Conservation (phyloP, 2,329 filamentous ascomycete genomes). For the Neofusicoccum sp. region DNA sequence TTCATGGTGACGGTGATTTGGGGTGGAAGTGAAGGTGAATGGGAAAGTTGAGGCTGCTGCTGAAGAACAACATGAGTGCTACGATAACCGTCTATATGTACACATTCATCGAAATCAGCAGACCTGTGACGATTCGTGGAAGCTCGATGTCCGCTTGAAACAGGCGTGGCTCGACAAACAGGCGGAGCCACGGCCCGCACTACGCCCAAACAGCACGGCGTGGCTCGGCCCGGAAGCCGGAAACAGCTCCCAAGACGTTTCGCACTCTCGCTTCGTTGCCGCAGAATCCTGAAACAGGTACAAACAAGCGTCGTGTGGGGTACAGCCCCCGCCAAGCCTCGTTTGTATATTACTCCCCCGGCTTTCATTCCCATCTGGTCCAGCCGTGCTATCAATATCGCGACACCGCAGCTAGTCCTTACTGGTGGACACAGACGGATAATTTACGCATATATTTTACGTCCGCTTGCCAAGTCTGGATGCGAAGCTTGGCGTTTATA, state of each 20-base stretch:
- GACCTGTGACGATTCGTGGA: slow-evolving; percentile 17
- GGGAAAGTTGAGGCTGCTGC: slow-evolving; percentile 15
- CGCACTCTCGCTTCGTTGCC: background rate
- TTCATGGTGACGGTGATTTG: slow-evolving; percentile 1
- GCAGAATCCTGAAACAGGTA: background rate
- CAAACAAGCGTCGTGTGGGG: slow-evolving; percentile 7
- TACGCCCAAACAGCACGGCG: background rate
- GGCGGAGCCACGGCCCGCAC: slow-evolving; percentile 14
- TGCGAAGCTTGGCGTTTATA: slow-evolving; percentile 39
- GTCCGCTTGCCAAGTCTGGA: background rate
- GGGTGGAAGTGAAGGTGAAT: slow-evolving; percentile 1
- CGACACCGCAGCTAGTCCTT: background rate
- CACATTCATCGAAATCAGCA: background rate
- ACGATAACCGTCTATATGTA: slow-evolving; percentile 4
- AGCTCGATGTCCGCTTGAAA: slow-evolving; percentile 7
- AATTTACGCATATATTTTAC: slow-evolving; percentile 4
- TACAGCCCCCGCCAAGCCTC: slow-evolving; percentile 5
- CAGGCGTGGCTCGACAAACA: background rate
- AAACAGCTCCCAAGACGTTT: background rate
- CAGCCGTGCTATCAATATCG: background rate
- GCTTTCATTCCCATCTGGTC: background rate
- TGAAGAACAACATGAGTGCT: background rate
- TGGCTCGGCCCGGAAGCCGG: background rate
- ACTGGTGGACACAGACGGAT: slow-evolving; percentile 3
- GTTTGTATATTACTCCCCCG: background rate